Base-by-base conservation (phyloP, 345 rosid species). In the Eucalyptus leucophloia region DNA sequence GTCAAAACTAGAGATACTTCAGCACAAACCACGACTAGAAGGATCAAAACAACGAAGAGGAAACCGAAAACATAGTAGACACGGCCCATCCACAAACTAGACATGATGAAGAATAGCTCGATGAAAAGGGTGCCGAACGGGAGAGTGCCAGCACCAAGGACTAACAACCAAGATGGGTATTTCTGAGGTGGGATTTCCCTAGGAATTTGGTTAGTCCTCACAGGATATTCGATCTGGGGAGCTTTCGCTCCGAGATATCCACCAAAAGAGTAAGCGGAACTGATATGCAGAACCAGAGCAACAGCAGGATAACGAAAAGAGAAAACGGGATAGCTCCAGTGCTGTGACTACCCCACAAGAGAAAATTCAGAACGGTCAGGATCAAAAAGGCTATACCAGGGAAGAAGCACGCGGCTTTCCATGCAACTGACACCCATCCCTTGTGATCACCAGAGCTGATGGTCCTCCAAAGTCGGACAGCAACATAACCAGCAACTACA, bases 71-170 rank as follows among this genome's bases (percentile, higher is more conserved):
- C 91, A 54, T 90, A 90, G 88, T 90, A 90, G 65, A 90, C 91
- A 45, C 90, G 90, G 50, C 91, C 91, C 91, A 90, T 88, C 91
- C 91, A 90, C 56, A 90, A 49, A 88, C 91, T 90, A 5, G 91
- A 90, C 91, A 90, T 88, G 49, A 90, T 90, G 91, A 90, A 90
- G 88, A 90, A 90, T 47, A 90, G 91, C 88, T 90, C 91, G 12
- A 90, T 90, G 90, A 90, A 90, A 8, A 90, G 87, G 88, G 91
- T 90, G 26, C 91, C 91, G 7, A 90, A 90, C 9, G 91, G 91
- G 12, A 90, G 91, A 34, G 91, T 90, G 28, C 91, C 91, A 5
- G 91, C 91, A 44, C 91, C 91, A 6, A 87, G 88, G 88, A 92
- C 89, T 44, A 83, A 80, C 49, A 90, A 58, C 91, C 91, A 90